Conservation (phyloP, 2,329 filamentous ascomycete species). For the Hypoxylon sp. region DNA sequence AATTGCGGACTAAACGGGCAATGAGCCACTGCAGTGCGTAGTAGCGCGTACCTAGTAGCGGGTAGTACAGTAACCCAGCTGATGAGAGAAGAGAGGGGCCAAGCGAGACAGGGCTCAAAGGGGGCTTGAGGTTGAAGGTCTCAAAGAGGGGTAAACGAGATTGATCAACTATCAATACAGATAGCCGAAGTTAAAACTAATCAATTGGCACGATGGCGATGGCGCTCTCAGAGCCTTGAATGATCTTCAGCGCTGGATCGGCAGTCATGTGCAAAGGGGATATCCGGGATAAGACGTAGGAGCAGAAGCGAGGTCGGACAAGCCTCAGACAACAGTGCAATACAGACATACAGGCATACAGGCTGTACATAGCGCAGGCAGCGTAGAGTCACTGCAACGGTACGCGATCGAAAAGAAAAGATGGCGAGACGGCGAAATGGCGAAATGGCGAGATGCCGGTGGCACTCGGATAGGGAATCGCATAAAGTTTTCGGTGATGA, state of each 20-base stretch:
- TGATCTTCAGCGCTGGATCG: conserved; percentile 42
- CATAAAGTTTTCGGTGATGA: conserved; percentile 8
- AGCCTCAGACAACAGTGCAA: conserved; percentile 34
- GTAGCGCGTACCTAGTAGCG: background rate
- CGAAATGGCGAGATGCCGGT: conserved; percentile 1
- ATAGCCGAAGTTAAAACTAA: conserved; percentile 44
- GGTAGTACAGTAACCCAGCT: conserved; percentile 25
- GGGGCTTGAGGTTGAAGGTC: conserved; percentile 11
- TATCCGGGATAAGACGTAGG: conserved; percentile 33
- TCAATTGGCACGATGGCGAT: conserved; percentile 35
- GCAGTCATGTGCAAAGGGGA: conserved; percentile 41
- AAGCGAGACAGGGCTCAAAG: conserved; percentile 39
- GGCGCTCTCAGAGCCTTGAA: conserved; percentile 23
- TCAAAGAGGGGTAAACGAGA: conserved; percentile 44
- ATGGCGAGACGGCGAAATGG: conserved; percentile 12
- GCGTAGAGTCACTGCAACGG: conserved; percentile 28
- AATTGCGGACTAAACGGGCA: conserved; percentile 42
- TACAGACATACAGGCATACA: conserved; percentile 25
- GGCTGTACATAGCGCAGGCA: conserved; percentile 31
- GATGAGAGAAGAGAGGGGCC: conserved; percentile 30
- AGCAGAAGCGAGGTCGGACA: conserved; percentile 44
- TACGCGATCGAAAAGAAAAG: conserved; percentile 13
- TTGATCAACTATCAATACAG: conserved; percentile 44
- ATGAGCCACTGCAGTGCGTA: conserved; percentile 41
- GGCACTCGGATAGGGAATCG: conserved; percentile 29